Percentiles rank a stretch among this genome's conserved stretches.
Evolutionary conservation across 306 rosid species (phyloP).

Genomic region (Medicago arabica): DNA sequence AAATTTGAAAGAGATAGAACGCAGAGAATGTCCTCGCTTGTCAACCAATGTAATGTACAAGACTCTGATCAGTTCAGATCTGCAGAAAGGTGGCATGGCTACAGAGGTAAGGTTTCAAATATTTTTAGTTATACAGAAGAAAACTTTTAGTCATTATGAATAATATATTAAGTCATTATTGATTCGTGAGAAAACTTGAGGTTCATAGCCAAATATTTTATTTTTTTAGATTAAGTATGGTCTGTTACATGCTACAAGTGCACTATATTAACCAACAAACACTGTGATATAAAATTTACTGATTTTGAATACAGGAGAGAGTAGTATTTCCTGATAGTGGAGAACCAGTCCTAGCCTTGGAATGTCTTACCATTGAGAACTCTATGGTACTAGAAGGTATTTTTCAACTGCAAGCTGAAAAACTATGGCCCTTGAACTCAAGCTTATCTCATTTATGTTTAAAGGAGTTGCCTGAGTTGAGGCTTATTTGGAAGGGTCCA

Average conservation of each 20-base stretch:
- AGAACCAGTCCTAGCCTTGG: slow-evolving; percentile 20
- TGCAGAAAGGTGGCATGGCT: background rate
- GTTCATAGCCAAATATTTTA: no score
- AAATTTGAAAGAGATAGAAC: slow-evolving; percentile 3
- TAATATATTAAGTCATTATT: no score
- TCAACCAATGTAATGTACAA: slow-evolving; percentile 7
- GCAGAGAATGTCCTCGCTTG: background rate
- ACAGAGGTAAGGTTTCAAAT: slow-evolving; percentile 20
- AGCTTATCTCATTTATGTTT: slow-evolving; percentile 16
- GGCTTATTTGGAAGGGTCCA: slow-evolving; percentile 28
- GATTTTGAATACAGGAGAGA: background rate
- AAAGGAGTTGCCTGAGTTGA: slow-evolving; percentile 31
- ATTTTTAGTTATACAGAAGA: background rate
- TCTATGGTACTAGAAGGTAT: slow-evolving; percentile 26
- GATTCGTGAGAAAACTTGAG: no score
- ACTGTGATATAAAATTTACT: background rate
- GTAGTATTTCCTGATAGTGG: slow-evolving; percentile 8
- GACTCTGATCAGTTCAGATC: background rate
- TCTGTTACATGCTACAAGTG: background rate
- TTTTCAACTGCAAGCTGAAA: slow-evolving; percentile 17
- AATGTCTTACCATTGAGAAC: slow-evolving; percentile 7
- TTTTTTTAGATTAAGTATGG: background rate
- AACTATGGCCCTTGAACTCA: background rate
- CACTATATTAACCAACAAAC: background rate
- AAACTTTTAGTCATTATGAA: no score